Evolutionary conservation across 495 filamentous ascomycete genomes (phyloP).

Genomic region (Penicillium verhagenii): DNA sequence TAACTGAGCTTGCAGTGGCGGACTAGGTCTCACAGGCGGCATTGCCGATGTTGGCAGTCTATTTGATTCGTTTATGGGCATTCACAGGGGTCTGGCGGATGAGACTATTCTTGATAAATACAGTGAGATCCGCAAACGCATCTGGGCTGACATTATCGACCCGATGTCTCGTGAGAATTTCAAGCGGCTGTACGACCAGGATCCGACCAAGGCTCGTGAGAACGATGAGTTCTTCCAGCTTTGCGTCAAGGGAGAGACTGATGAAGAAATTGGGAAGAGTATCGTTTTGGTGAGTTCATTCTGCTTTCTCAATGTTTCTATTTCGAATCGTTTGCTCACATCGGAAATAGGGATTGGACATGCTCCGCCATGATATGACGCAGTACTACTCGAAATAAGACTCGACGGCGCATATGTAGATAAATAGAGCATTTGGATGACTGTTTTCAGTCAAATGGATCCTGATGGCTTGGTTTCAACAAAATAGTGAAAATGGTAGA

Average conservation of each 20-base stretch:
- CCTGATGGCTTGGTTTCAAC: too few relatives aligned
- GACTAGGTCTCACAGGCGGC: conserved; percentile 60
- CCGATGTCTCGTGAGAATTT: conserved; percentile 56
- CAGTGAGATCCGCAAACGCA: conserved; percentile 53
- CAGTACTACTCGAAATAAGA: conserved; percentile 23
- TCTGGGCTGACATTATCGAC: conserved; percentile 55
- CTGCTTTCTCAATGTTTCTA: background rate
- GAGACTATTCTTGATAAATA: conserved; percentile 59
- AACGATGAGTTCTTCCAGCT: conserved; percentile 42
- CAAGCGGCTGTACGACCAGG: conserved; percentile 31
- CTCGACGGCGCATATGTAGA: background rate
- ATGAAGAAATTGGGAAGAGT: conserved; percentile 21
- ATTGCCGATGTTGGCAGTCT: conserved; percentile 59
- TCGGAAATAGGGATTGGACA: conserved; percentile 22
- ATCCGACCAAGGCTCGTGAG: conserved; percentile 32
- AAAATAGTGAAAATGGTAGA: too few relatives aligned
- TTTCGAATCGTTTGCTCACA: background rate
- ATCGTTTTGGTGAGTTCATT: conserved; percentile 22
- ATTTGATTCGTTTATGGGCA: conserved; percentile 56
- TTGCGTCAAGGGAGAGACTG: conserved; percentile 23
- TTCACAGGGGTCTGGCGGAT: conserved; percentile 53
- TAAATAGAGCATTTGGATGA: background rate
- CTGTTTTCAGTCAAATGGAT: background rate
- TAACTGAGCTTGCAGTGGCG: conserved; percentile 34
- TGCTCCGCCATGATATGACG: conserved; percentile 31